Conservation (phyloP, 2,329 filamentous ascomycete species). For the Epicoccum nigrum region DNA sequence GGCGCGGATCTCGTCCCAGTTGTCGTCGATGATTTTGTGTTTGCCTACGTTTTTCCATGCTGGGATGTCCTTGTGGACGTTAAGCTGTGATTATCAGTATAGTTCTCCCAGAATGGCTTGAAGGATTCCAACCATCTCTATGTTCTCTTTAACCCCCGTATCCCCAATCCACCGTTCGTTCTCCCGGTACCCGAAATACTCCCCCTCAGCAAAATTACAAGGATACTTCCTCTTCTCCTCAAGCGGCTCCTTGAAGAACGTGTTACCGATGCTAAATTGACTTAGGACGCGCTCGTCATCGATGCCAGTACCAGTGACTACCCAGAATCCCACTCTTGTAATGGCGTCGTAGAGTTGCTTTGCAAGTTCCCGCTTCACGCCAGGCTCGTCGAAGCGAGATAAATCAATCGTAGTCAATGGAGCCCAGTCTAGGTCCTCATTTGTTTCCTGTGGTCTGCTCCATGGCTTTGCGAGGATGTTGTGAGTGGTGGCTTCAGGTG, state of each 20-base stretch:
- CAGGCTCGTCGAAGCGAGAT: constrained; percentile 23
- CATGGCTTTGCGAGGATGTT: constrained; percentile 24
- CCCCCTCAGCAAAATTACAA: constrained; percentile 22
- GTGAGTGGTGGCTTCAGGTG: constrained; percentile 5
- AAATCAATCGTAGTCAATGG: constrained; percentile 27
- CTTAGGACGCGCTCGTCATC: constrained; percentile 18
- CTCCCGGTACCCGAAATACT: constrained; percentile 28
- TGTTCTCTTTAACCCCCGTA: constrained; percentile 47
- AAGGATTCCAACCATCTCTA: constrained; percentile 39
- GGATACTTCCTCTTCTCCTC: constrained; percentile 23
- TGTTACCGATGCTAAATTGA: constrained; percentile 27
- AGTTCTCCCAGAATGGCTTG: no score
- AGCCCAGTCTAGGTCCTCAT: constrained; percentile 31
- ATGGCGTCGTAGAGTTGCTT: constrained; percentile 26
- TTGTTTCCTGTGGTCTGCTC: constrained; percentile 26
- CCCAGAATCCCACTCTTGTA: constrained; percentile 28
- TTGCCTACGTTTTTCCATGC: constrained; percentile 15
- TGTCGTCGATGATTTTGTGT: constrained; percentile 16
- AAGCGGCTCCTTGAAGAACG: constrained; percentile 22
- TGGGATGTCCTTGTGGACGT: constrained; percentile 24
- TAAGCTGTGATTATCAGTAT: constrained; percentile 15
- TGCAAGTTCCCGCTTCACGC: constrained; percentile 25
- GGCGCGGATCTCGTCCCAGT: constrained; percentile 20
- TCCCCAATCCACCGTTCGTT: constrained; percentile 44
- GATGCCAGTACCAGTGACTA: constrained; percentile 30